Evolutionary conservation across 768 basidiomycete genomes (phyloP), one percentile per base, ranked within the genome.

Genomic region (Lactarius sp.): DNA sequence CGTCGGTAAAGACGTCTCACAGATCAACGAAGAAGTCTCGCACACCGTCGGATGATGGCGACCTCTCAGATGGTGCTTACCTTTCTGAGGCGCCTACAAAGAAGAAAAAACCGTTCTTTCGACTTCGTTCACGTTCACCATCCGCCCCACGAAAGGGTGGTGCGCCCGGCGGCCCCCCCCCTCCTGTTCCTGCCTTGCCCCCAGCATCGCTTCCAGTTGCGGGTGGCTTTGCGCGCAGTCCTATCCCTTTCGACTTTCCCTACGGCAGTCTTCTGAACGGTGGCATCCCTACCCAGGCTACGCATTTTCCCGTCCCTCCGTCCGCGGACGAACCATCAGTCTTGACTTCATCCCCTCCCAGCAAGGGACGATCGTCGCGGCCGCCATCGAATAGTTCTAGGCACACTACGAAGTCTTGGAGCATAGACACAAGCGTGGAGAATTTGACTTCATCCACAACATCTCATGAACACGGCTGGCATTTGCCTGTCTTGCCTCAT

Each of bases 61-160:
- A 75, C 52, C 68, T 74, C 33, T 74, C 72, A 4, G 75, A 75
- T 56, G 72, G 72, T 41, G 72, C 69, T 22, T 69, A 73, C 49
- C 66, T 73, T 20, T 73, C 72, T 12, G 75, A 75, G 63, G 62
- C 69, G 1, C 68, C 73, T 20, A 27, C 7, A 27, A 75, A 74
- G 70, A 73, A 70, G 66, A 71, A 66, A 47, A 66, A 69, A 22
- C 68, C 73, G 57, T 70, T 70, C 51, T 62, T 68, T 50, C 53
- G 68, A 50, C 33, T 64, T 6, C 53, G 61, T 33, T 54, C 67
- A 9, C 64, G 64, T 31, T 65, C 66, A 10, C 52, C 60, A 4
- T 59, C 60, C 2, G 37, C 27, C n/a, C n/a, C 68, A n/a, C 56
- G 66, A 20, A 65, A 59, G 31, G 13, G 42, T 33, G 20, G 51